Evolutionary conservation across 331 rosid species (phyloP), one percentile per base, ranked within the genome.

Genomic region (Stylosanthes scabra): DNA sequence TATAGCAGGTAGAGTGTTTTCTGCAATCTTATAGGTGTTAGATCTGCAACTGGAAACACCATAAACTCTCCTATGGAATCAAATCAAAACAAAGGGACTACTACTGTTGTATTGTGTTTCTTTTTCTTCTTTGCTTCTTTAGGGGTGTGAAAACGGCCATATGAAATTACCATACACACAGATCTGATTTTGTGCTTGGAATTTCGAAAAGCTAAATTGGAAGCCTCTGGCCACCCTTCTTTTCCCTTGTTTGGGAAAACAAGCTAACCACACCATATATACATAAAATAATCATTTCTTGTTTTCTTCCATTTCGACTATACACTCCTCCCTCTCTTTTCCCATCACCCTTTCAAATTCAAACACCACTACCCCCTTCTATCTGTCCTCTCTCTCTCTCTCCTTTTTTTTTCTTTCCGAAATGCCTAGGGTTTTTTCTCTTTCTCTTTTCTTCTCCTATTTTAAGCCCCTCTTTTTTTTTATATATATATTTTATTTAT

Each of bases 1-100:
- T 92, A 51, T 86, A 88, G 94, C 83, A 86, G 82, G 60, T 82
- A 76, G 78, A 76, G 84, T 73, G 83, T 77, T 75, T 75, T 81
- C 81, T 74, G 85, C 52, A 50, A 77, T 74, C 44, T 71, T 71
- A 66, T 78, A 65, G 71, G 47, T 89, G 92, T 84, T 92, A 81
- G 97, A 93, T 93, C 98, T 86, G 89, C 90, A 88, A 82, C 91
- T 80, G 84, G 88, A 20, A 20, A 20, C 25, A 20, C 25, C 25
- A 20, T 1, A 20, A 20, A 0, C 25, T 20, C 25, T 20, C 25
- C 0, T 20, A 20, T 20, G 25, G 25, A 20, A 20, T 20, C 66
- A 9, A 73, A 60, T 12, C 11, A 39, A 2, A 77, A 15, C 1
- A 52, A 64, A 79, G 69, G 66, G 74, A 20, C 25, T 54, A 74